Percentiles rank a stretch among this genome's conserved stretches.
phyloP scores from a whole-genome alignment of 108 stramenopile genomes.

The Chaetoceros tenuissimus region DNA sequence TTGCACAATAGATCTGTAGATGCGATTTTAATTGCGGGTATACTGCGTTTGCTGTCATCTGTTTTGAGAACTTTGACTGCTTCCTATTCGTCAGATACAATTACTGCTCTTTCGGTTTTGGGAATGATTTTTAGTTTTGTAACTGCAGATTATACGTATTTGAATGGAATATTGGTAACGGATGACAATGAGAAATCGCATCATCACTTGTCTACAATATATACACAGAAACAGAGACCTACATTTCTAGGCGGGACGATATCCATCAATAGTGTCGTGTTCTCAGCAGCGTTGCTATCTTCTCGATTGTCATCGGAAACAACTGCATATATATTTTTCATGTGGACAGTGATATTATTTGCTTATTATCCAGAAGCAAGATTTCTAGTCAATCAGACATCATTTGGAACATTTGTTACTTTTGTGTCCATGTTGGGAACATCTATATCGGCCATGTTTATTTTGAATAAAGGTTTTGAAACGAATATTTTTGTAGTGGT shows the following conservation, averaged over 20 bases:
- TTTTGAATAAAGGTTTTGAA: constrained; percentile 17
- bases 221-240: constrained; percentile 28
- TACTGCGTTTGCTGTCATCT: constrained; percentile 42
- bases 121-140: constrained; percentile 51
- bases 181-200: constrained; percentile 2
- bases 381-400: constrained; percentile 25
- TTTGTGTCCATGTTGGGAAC: constrained; percentile 9
- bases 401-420: constrained; percentile 10
- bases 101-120: constrained; percentile 50
- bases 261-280: constrained; percentile 60
- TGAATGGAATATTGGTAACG: constrained; percentile 32
- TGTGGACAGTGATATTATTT: constrained; percentile 49
- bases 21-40: constrained; percentile 31
- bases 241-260: constrained; percentile 59
- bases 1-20: constrained; percentile 30
- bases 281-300: constrained; percentile 57
- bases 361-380: constrained; percentile 60
- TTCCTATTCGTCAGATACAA: constrained; percentile 69
- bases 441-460: constrained; percentile 7
- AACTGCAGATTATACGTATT: constrained; percentile 62
- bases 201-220: neutral
- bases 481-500: constrained; percentile 18
- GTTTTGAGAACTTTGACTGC: constrained; percentile 59
- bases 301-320: constrained; percentile 43
- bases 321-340: constrained; percentile 41